Evolutionary conservation across 2,329 filamentous ascomycete species (phyloP).

Genomic region (Chaetomiaceae sp.): DNA sequence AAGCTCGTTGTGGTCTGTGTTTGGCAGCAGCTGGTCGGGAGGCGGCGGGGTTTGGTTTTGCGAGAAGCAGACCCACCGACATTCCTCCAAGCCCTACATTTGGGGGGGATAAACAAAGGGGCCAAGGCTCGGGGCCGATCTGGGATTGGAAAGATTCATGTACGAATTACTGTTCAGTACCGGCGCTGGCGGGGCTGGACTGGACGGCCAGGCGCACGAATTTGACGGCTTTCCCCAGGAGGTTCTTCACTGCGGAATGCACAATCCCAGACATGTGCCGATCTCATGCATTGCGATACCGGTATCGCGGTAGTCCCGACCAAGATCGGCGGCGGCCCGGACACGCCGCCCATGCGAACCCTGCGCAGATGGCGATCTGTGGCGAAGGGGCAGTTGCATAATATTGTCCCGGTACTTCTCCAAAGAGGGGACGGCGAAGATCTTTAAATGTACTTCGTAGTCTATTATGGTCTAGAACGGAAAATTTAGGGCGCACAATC

Average conservation of each 20-base stretch:
- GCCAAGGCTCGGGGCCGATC: background rate
- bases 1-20: background rate
- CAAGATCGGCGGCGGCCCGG: background rate
- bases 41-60: too few species aligned
- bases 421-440: too few species aligned
- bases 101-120: too few species aligned
- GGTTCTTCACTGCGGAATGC: background rate
- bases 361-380: background rate
- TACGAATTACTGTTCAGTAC: background rate
- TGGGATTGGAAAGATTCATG: background rate
- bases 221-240: too few species aligned
- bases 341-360: background rate
- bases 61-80: background rate
- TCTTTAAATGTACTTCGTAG: too few species aligned
- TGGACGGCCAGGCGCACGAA: too few species aligned
- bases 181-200: too few species aligned
- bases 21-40: background rate
- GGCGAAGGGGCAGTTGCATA: too few species aligned
- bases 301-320: background rate
- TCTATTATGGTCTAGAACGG: too few species aligned
- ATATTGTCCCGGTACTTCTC: too few species aligned
- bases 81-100: too few species aligned
- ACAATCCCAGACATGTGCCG: background rate
- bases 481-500: too few species aligned
- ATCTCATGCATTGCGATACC: background rate